A percentile compares a stretch with the other conserved stretches of the same genome.
Conservation (phyloP, 2,329 filamentous ascomycete species). For the Phoma sp. region DNA sequence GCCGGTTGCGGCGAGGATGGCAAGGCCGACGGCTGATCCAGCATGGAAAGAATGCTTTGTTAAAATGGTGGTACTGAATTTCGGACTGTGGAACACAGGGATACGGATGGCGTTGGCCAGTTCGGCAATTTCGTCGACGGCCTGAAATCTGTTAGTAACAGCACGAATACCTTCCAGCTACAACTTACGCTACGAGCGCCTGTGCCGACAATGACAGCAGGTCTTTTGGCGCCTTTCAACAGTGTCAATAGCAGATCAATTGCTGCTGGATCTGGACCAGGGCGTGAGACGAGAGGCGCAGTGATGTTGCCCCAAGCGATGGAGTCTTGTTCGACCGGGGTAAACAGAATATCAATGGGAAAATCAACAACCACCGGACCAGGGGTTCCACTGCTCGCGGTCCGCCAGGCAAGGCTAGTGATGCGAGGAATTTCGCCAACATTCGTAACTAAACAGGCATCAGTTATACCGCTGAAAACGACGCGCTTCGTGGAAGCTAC, state of each 20-base stretch:
- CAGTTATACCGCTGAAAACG: background rate
- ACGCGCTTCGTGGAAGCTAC: background rate
- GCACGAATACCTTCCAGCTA: too few species aligned
- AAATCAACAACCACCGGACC: slow-evolving; percentile 52
- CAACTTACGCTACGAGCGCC: slow-evolving; percentile 34
- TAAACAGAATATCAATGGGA: slow-evolving; percentile 53
- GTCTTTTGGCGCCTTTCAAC: slow-evolving; percentile 46
- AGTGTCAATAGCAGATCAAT: slow-evolving; percentile 44
- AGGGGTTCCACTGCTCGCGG: slow-evolving; percentile 51
- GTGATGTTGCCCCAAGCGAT: slow-evolving; percentile 54
- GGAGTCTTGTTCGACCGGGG: slow-evolving; percentile 45
- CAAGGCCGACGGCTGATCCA: slow-evolving; percentile 47
- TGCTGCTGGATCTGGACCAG: slow-evolving; percentile 49
- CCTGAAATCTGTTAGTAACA: slow-evolving; percentile 22
- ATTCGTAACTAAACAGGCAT: slow-evolving; percentile 42
- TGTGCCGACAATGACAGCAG: slow-evolving; percentile 54
- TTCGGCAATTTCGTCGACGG: slow-evolving; percentile 39
- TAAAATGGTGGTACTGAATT: slow-evolving; percentile 41
- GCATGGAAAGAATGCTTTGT: slow-evolving; percentile 45
- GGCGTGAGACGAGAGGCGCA: slow-evolving; percentile 41
- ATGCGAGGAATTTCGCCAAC: slow-evolving; percentile 56
- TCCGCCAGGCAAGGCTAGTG: slow-evolving; percentile 53
- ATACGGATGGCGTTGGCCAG: slow-evolving; percentile 47
- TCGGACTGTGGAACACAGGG: slow-evolving; percentile 53
- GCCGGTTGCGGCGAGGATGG: slow-evolving; percentile 33